Evolutionary conservation across 2,329 filamentous ascomycete genomes (phyloP), one percentile per base, ranked within the genome.

Genomic region (Diaporthe ilicicola): DNA sequence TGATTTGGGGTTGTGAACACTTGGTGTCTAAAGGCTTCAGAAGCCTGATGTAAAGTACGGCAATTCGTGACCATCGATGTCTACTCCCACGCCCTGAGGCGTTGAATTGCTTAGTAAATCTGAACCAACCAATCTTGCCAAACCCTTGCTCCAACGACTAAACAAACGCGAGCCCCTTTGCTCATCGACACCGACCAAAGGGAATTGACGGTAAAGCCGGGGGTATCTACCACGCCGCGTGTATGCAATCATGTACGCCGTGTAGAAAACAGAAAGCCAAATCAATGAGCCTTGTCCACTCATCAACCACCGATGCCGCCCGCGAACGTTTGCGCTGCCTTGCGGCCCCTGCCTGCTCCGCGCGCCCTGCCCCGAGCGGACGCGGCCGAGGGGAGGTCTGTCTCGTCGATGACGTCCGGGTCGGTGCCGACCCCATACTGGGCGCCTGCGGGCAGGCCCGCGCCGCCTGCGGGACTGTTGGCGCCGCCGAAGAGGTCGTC

Each of bases 401-500:
- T 74, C 72, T 75, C 75, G 56, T 76, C 75, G 34, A 76, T 73
- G 46, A 72, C 74, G 19, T 75, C 70, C 1, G 71, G 71, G 44
- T 73, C 71, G 13, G 56, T 73, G 39, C 71, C 71, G n/a, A 73
- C 71, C 42, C 72, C 72, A 50, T 72, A 72, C 51, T 59, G 42
- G 22, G 62, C 71, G 6, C 53, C 68, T 4, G 68, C 32, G 15
- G 42, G 54, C 6, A 50, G 34, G 12, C 46, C 59, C 8, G 13
- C 22, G 27, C 55, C 54, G 56, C 71, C 44, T 4, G 22, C 51
- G 17, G 32, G 7, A 10, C 13, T 59, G 27, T 27, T 22, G 13
- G 27, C 70, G 46, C 70, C 51, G n/a, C 62, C 44, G 24, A 66
- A 66, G 22, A 32, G 32, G 24, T 54, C 50, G 29, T 54, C 53